Evolutionary conservation across 192 early-diverging fungal species (phyloP), one percentile per base, ranked within the genome.

Genomic region (Coemansia sp.): DNA sequence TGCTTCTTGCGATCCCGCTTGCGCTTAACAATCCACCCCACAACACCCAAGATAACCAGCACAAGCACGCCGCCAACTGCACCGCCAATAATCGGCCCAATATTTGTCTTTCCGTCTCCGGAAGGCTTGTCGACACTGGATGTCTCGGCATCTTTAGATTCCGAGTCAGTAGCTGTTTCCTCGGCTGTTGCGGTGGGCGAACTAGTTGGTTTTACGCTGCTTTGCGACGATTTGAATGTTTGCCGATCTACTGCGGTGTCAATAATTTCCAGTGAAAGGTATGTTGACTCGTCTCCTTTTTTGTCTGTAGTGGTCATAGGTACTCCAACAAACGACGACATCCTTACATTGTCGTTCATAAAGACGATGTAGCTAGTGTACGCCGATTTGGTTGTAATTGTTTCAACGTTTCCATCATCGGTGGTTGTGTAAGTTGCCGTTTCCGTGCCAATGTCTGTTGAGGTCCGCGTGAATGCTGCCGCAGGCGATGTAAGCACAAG

Each of bases 321-420:
- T 6, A 71, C 62, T 9, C 75, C 75, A 17, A 69, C 60, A 59
- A 78, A 72, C 22, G 70, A 68, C 14, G 75, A 78, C 16, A 52
- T 25, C 12, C 19, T 31, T 9, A 25, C 29, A 9, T 66, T 26
- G 59, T 78, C 75, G 21, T 78, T 78, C 75, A 78, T 78, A 19
- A 53, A 65, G 8, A 78, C 61, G 31, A 72, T 51, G 37, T 72
- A 72, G 61, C 62, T 78, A 6, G 75, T 78, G 61, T 69, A 72
- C 16, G 31, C 26, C 11, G 70, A 61, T 19, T 58, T 21, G 2
- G 55, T 54, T n/a, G 55, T 65, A 16, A 61, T 41, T 55, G 48
- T 59, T 14, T 39, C 59, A 2, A 38, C 62, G 25, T 29, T 35
- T 41, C 69, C 69, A 41, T 68, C 26, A 11, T 12, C 29, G 2